phyloP scores from a whole-genome alignment of 163 green algal species.

The Scenedesmus sp. region DNA sequence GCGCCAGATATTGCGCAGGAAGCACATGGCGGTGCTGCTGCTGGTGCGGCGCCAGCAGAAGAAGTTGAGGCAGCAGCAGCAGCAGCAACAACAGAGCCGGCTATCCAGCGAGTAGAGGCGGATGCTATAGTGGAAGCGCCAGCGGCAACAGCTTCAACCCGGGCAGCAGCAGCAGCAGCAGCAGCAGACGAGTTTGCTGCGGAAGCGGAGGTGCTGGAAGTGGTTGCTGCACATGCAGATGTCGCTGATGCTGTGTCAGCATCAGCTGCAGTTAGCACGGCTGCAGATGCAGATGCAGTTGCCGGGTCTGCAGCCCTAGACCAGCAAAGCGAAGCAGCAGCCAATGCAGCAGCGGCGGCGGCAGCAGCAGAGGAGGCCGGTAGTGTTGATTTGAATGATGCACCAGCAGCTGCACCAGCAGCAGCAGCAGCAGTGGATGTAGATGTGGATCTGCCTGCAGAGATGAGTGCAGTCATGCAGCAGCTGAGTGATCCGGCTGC shows the following conservation, averaged over 20 bases:
- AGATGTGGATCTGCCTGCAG: background rate
- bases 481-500: background rate
- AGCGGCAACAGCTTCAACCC: background rate
- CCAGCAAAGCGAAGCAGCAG: conserved; percentile 21
- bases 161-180: conserved; percentile 1
- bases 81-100: conserved; percentile 2
- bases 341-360: background rate
- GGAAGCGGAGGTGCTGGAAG: background rate
- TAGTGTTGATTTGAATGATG: background rate
- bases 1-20: background rate
- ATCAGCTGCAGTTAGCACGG: background rate
- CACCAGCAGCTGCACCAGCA: background rate
- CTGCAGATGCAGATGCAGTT: too few relatives aligned
- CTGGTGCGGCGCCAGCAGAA: background rate
- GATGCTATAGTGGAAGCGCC: background rate
- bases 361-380: background rate
- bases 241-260: background rate
- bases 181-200: background rate
- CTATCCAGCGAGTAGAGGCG: background rate
- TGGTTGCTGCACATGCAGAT: background rate
- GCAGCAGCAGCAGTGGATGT: background rate
- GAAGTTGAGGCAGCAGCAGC: background rate
- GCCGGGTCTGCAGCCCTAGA: too few relatives aligned
- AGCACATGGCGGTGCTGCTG: background rate
- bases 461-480: background rate